Base-by-base conservation (phyloP, 2,329 filamentous ascomycete species). In the Botrytis aclada region DNA sequence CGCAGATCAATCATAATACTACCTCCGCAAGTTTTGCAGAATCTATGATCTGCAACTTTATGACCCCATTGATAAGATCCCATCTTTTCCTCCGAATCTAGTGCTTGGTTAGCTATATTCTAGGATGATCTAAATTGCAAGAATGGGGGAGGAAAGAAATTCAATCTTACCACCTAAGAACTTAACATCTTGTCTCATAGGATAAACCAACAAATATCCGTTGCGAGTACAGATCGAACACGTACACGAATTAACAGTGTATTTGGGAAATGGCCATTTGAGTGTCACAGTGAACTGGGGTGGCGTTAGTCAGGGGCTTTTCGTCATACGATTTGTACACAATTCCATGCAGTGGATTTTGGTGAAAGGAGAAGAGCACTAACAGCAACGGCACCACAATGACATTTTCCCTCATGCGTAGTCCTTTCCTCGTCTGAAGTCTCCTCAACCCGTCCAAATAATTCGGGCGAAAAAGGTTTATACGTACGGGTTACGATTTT, bases 141-240 rank as follows among this genome's bases (percentile, higher is more conserved):
- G 41, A 47, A 22, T n/a, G 56, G 29, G n/a, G 61, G 18, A 64
- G 32, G 7, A 32, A 20, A 20, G 16, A 5, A 58, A 25, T 7
- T 39, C 32, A 39, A 37, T 20, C 39, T 54, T 73, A 75, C 76
- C 76, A 67, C 71, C 51, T 7, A 43, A 65, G 37, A 76, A 73
- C 7, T 74, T 62, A 12, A 77, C 60, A 64, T 78, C 75, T 32
- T 64, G 39, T 3, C 73, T 69, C 56, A 43, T 69, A 22, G 81
- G 79, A 39, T 82, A 77, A 47, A 81, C 69, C 72, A 81, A 84
- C 25, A 87, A 77, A 66, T 84, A 84, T n/a, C 81, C 84, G 76
- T 86, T 86, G 75, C 84, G 86, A 76, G 75, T 76, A 80, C 90
- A 91, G 74, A 91, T 87, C 81, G 88, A 91, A 82, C 92, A 93